Base-by-base conservation (phyloP, 2,329 filamentous ascomycete species). In the Phoma sp. region DNA sequence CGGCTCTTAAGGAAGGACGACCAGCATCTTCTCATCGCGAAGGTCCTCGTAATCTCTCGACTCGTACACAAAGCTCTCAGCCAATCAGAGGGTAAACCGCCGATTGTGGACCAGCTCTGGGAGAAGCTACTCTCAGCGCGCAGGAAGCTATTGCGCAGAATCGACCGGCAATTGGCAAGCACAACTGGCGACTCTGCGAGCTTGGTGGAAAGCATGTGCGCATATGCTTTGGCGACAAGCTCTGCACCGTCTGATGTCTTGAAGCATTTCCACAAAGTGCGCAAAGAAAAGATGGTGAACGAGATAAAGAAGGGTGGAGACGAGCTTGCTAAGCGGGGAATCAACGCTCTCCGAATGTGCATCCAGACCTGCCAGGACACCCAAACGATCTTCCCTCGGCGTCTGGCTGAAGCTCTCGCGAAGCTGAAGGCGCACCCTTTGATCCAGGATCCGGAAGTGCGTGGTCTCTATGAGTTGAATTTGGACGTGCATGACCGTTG, bases 211-310 rank as follows among this genome's bases (percentile, higher is more conserved):
- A 87, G 88, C 0, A 81, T 97, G 62, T 90, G 88, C 51, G 92
- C 93, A 0, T 93, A 92, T 72, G 92, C 91, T 58, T 80, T 98
- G 45, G 86, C 88, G 1, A 92, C 89, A 3, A 96, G 86, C 67
- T 92, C 89, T 0, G 90, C 92, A 0, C 87, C 91, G 0, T 87
- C 85, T 53, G 92, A 96, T 70, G 89, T 91, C 0, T 76, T 97
- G 48, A 81, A 85, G 7, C 88, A 95, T 74, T 94, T 97, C 65
- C 82, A 96, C 44, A 83, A 87, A 46, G 84, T 92, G 7, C 83
- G 94, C 39, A 83, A 85, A 36, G 85, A 89, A 53, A 87, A 87
- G 27, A 87, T 96, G 67, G 80, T 83, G 0, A 76, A 82, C 35
- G 82, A 85, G 10, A 82, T 94, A 43, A 84, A 86, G 74, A 41